These are phyloP conservation scores for Mucor ambiguus DNA, from an alignment of 371 early-diverging fungal species.

Conservation along the genomic window DNA sequence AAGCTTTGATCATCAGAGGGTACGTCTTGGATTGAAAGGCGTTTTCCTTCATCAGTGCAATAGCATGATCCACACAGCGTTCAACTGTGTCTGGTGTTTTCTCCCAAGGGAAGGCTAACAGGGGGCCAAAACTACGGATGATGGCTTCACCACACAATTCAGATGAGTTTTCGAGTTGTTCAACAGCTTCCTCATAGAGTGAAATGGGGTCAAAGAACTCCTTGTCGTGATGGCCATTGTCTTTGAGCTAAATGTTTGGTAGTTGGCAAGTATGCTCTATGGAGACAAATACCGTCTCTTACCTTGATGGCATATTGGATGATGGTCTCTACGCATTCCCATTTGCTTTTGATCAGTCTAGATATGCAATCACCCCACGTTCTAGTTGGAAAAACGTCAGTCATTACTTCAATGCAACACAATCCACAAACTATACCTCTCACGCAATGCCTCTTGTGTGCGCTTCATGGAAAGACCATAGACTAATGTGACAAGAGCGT, in stretches of 20 bases:
- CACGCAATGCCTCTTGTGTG: conserved; percentile 37
- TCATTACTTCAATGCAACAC: background rate
- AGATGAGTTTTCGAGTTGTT: conserved; percentile 45
- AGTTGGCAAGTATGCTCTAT: no score
- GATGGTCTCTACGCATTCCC: conserved; percentile 39
- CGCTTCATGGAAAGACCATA: conserved; percentile 28
- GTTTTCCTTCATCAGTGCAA: conserved; percentile 42
- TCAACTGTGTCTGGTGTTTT: conserved; percentile 33
- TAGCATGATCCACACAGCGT: conserved; percentile 35
- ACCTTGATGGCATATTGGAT: conserved; percentile 30
- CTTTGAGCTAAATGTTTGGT: background rate
- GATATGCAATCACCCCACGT: conserved; percentile 46
- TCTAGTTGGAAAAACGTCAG: conserved; percentile 9
- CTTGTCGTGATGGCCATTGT: background rate
- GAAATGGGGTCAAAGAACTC: conserved; percentile 32
- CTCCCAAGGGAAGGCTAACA: conserved; percentile 36
- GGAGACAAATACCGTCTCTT: background rate
- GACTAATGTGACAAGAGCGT: conserved; percentile 18
- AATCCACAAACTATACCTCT: conserved; percentile 22
- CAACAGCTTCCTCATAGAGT: conserved; percentile 39
- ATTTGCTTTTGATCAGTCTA: conserved; percentile 39
- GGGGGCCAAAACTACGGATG: conserved; percentile 32
- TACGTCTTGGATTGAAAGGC: conserved; percentile 40
- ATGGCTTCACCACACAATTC: conserved; percentile 44
- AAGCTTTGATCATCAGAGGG: conserved; percentile 37